These are phyloP conservation scores for Leishmania martiniquensis DNA, from an alignment of 208 protist species.

Conservation along the genomic window DNA sequence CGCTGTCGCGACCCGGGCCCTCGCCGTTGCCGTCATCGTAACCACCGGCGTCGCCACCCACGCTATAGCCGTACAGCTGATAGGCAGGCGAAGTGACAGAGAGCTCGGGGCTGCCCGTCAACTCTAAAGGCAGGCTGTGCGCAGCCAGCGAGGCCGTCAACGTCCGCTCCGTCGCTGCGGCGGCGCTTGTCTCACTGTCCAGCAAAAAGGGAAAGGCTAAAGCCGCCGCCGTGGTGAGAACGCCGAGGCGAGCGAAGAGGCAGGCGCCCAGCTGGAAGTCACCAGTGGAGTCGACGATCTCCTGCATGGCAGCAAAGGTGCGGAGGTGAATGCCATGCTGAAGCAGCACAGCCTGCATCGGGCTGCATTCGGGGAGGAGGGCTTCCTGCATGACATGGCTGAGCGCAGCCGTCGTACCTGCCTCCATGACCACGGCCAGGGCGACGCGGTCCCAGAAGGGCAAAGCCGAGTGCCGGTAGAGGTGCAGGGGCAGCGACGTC, in stretches of 20 bases:
- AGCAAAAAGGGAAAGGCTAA: slow-evolving; percentile 32
- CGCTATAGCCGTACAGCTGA: not conserved
- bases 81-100: not conserved
- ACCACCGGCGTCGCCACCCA: not conserved
- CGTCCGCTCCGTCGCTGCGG: slow-evolving; percentile 10
- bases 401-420: slow-evolving; percentile 31
- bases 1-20: not conserved
- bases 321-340: slow-evolving; percentile 53
- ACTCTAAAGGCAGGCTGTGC: not conserved
- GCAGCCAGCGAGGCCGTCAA: not conserved
- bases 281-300: slow-evolving; percentile 79
- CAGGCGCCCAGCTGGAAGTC: slow-evolving; percentile 88
- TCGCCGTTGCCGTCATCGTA: not conserved
- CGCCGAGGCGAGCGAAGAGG: slow-evolving; percentile 77
- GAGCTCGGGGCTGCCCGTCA: not conserved
- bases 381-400: slow-evolving; percentile 36
- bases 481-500: slow-evolving; percentile 19
- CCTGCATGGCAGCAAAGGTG: slow-evolving; percentile 70
- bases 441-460: slow-evolving; percentile 84
- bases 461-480: slow-evolving; percentile 33
- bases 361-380: slow-evolving; percentile 49
- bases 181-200: slow-evolving; percentile 18
- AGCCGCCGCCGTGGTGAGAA: slow-evolving; percentile 33
- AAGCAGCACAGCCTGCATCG: slow-evolving; percentile 65
- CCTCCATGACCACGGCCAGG: slow-evolving; percentile 63